Base-by-base conservation (phyloP, 805 yeast genomes). In the Metschnikowia similis region DNA sequence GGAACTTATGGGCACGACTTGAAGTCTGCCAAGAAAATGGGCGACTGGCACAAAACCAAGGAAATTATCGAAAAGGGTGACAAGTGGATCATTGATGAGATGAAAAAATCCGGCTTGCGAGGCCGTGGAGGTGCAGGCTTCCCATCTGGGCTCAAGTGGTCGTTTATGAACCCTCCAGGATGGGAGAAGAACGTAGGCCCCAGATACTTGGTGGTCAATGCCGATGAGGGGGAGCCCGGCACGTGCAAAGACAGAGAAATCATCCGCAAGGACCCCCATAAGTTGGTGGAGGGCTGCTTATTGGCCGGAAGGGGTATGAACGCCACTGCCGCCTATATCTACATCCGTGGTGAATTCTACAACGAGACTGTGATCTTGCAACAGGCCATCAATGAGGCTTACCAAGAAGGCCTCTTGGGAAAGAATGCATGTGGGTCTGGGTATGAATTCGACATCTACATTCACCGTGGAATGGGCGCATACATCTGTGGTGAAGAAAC, bases 111-210 rank as follows among this genome's bases (percentile, higher is more conserved):
- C 21, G 96, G 96, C 21, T 76, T 88, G 56, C 81, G 96, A 66
- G 96, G 96, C 51, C 82, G 96, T 70, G 96, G 96, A 52, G 96
- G 96, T 63, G 96, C 96, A 41, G 96, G 96, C 14, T 88, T 88
- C 77, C 96, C 96, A 48, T 82, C 90, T 26, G 96, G 96, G 31
- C 79, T 88, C 63, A 88, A 88, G 70, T 88, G 95, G 95, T 86
- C 94, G 26, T 88, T 88, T 66, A 88, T 88, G 96, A 89, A 89
- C 71, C 96, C 96, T 41, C 96, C 96, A 48, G 94, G 94, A 51
- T 88, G 96, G 96, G 95, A 88, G 54, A 89, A 88, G 65, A 88
- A 88, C 70, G 72, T 71, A 13, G 96, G 96, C n/a, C 94, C 96
- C 53, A 80, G 96, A 63, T 87, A 87, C 66, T 77, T 89, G 59